Percentiles rank a stretch among this genome's conserved stretches.
Evolutionary conservation across 257 asterid genomes (phyloP).

Genomic region (Forsythia suspensa): DNA sequence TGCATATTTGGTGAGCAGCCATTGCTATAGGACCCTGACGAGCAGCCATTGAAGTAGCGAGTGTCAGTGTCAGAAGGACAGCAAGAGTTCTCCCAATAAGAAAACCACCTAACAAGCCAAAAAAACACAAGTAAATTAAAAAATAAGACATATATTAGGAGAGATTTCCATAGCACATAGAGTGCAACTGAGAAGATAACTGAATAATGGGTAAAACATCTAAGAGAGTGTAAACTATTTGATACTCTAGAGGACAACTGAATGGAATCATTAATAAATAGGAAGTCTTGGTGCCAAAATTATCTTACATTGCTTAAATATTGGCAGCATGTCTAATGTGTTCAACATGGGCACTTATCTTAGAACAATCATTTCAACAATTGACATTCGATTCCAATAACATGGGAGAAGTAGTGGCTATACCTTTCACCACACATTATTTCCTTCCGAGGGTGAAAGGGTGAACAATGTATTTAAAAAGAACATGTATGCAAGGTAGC

Average conservation of each 20-base stretch:
- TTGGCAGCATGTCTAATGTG: background rate
- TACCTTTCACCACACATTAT: background rate
- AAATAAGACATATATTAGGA: background rate
- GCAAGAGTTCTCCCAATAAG: conserved; percentile 93
- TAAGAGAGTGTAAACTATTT: background rate
- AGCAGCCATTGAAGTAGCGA: conserved; percentile 96
- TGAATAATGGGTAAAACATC: background rate
- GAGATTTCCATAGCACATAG: background rate
- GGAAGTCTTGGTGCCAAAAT: background rate
- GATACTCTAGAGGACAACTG: background rate
- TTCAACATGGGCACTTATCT: background rate
- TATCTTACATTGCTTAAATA: background rate
- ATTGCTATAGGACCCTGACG: conserved; percentile 92
- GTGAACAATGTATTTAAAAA: background rate
- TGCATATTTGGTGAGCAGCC: conserved; percentile 97
- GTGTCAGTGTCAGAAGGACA: conserved; percentile 79
- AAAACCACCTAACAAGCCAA: conserved; percentile 67
- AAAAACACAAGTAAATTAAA: background rate
- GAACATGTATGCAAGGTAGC: background rate
- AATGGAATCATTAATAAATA: background rate
- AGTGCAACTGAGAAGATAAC: background rate
- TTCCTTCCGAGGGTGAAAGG: background rate
- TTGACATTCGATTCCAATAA: background rate
- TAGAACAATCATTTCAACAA: background rate
- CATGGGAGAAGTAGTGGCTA: background rate